Base-by-base conservation (phyloP, 768 basidiomycete genomes). In the Psilocybe azurescens region DNA sequence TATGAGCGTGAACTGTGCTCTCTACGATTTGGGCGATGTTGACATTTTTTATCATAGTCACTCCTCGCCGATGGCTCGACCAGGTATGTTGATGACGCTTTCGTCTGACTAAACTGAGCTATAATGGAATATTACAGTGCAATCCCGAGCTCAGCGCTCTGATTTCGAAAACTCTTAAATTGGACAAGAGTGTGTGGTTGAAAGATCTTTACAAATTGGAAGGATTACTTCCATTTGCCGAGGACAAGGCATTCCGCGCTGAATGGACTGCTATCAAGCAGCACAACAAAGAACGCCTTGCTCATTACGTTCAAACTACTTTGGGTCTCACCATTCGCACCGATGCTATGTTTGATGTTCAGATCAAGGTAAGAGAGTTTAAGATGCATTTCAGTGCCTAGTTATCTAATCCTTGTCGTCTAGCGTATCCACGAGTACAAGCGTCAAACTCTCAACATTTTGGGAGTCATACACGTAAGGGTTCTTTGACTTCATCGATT, bases 391-490 rank as follows among this genome's bases (percentile, higher is more conserved):
- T 7, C n/a, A 32, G 3, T 6, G n/a, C 24, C 24, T 52, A 2
- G n/a, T 33, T 24, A 47, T 46, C 16, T 49, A 20, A 9, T 20
- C 11, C 11, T 38, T 13, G 36, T 24, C 9, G 7, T 13, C n/a
- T 65, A 95, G 90, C 87, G 97, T 68, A 78, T 97, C 64, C 96
- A 98, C 65, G 95, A 97, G 77, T 97, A 93, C 71, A 95, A 94
- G 87, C 90, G 97, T 59, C 97, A 99, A 83, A 93, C 90, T 1
- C 80, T 99, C 72, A 99, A 98, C 76, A 94, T 97, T 68, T 83
- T 99, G 53, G 91, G 91, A 54, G 90, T 95, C 61, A 86, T 96
- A 64, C 89, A 94, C 72, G 92, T 94, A 65, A 41, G 89, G 41
- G 14, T 30, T 51, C 24, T 2, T 24, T 24, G 0, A 24, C 5